Evolutionary conservation across 176 grass and related monocot genomes (phyloP), one percentile per base, ranked within the genome.

Genomic region (Musa beccarii): DNA sequence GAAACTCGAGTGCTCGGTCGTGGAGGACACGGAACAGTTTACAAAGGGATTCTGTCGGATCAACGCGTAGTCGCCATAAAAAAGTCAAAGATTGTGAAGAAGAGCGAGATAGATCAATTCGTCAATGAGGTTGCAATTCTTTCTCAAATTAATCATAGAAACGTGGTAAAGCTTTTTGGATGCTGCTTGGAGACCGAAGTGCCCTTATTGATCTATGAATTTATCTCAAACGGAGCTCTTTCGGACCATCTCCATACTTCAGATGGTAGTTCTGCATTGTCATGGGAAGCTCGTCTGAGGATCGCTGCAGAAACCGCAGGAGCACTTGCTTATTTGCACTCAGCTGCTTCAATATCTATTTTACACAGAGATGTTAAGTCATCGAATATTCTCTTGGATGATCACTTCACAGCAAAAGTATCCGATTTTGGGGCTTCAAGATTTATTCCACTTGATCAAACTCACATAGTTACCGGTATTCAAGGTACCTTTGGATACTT

Each of bases 41-140:
- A 71, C 43, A 71, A 71, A 51, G 68, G 68, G 1, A 71, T 71
- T 51, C 19, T 71, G 7, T 71, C 3, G 1, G 43, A 71, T n/a
- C 68, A 71, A 51, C 34, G 43, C 4, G 68, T 71, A 3, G 68
- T 71, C 3, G 68, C 68, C 0, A 71, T 71, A 14, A 71, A 71
- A 11, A 71, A 71, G 51, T 49, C 68, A 11, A 51, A 71, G 9
- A 71, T 22, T 8, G 17, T 20, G 16, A 51, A 51, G 24, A 71
- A 71, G 16, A 71, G 68, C 21, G 68, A 71, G 68, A 52, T 71
- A 16, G 68, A 71, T 10, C 49, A 71, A 20, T 71, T 71, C 68
- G 11, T 71, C 21, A 71, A 71, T 20, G 68, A 71, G 17, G 68
- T 71, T 20, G 28, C 68, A n/a, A 52, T 71, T 20, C 68, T 71